Base-by-base conservation (phyloP, 306 rosid species). In the Vigna angularis region DNA sequence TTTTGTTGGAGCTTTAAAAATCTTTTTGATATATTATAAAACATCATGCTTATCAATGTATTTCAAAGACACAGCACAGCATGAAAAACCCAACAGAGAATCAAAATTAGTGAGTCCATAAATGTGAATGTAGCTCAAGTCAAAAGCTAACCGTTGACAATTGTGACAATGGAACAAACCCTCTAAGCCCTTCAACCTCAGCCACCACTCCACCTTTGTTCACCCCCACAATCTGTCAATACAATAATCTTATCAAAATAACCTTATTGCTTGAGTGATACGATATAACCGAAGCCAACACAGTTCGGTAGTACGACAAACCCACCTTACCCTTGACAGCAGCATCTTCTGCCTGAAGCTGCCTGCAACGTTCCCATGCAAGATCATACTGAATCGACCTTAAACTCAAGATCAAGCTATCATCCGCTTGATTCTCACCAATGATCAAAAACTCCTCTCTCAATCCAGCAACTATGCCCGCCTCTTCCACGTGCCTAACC, bases 131-230 rank as follows among this genome's bases (percentile, higher is more conserved):
- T 12, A 17, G 81, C 78, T 53, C 4, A 17, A 17, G 59, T 53
- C 14, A 72, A 79, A 86, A 72, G 74, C 94, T 89, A 74, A 92
- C 98, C 89, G 97, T 62, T 70, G 98, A 90, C 77, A 94, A 72
- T 80, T 92, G 98, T 24, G 97, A 94, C 91, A 94, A 92, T 34
- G 98, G 98, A 86, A 94, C 93, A 86, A 94, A 94, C 15, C 97
- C 98, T 79, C 86, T 85, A 55, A 94, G 91, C 65, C 97, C 98
- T 87, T 94, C 98, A 55, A 92, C 92, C 74, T 85, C 84, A 48
- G 98, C 97, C 82, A 95, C 98, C 51, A 95, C 86, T 79, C 98
- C 98, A 85, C 98, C 98, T 83, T 84, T 95, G 87, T 95, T 92
- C 3, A 89, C 88, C 66, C 84, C 87, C 55, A 95, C 83, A 81